phyloP scores from a whole-genome alignment of 371 early-diverging fungal species.

The Synchytrium microbalum region DNA sequence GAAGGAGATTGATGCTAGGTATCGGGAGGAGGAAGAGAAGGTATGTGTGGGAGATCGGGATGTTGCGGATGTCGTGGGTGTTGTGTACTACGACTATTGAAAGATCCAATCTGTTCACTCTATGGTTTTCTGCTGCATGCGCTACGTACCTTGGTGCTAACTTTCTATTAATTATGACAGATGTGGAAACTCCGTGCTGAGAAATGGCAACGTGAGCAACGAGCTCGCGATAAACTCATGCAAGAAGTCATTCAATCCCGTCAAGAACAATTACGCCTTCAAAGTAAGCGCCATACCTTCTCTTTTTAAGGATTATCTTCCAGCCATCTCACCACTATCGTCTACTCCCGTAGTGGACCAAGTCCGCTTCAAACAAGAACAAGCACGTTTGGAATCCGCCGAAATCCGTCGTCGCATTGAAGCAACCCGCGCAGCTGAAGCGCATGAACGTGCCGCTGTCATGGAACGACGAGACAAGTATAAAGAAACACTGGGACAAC shows the following conservation, averaged over 20 bases:
- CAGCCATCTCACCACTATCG: neutral
- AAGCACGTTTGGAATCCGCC: conserved; percentile 19
- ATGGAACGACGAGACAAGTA: conserved; percentile 22
- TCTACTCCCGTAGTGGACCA: conserved; percentile 19
- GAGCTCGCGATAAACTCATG: conserved; percentile 41
- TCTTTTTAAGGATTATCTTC: conserved; percentile 3
- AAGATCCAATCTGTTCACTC: too few relatives aligned
- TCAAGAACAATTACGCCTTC: conserved; percentile 32
- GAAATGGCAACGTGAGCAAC: conserved; percentile 39
- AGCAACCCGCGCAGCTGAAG: conserved; percentile 17
- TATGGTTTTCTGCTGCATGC: too few relatives aligned
- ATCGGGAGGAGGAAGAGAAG: conserved; percentile 35
- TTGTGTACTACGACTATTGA: too few relatives aligned
- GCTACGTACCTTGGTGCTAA: too few relatives aligned
- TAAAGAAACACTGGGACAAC: conserved; percentile 22
- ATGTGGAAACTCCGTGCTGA: conserved; percentile 36
- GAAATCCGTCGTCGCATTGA: conserved; percentile 23
- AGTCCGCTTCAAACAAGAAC: conserved; percentile 19
- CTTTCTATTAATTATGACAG: conserved; percentile 13
- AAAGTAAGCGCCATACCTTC: conserved; percentile 16
- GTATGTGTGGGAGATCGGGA: too few relatives aligned
- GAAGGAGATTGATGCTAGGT: conserved; percentile 32
- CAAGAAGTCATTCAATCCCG: conserved; percentile 35
- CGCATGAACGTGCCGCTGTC: conserved; percentile 21
- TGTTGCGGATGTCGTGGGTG: too few relatives aligned